Percentiles rank a stretch among this genome's conserved stretches.
These are phyloP conservation scores for Quercus rubra DNA, from an alignment of 306 rosid genomes.

Conservation along the genomic window DNA sequence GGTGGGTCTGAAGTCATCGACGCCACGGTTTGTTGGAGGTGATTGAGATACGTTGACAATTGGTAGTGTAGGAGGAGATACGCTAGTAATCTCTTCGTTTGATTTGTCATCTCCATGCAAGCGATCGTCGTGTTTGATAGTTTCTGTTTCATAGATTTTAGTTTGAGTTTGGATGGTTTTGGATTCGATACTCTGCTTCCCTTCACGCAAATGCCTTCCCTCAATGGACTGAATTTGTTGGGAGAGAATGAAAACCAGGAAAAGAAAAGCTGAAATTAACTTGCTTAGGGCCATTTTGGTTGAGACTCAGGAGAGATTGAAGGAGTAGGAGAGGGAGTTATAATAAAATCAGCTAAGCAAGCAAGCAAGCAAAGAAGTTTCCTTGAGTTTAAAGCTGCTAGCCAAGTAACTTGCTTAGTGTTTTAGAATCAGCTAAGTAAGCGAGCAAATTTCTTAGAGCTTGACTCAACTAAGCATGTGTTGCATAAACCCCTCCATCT, in stretches of 20 bases:
- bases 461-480: neutral
- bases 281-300: conserved; percentile 30
- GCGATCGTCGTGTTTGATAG: neutral
- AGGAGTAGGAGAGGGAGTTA: neutral
- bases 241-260: conserved; percentile 21
- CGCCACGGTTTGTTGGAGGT: conserved; percentile 19
- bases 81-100: neutral
- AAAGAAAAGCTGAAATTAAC: neutral
- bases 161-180: conserved; percentile 3
- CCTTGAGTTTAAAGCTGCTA: neutral
- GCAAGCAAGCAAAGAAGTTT: conserved; percentile 1
- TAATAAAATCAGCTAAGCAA: neutral
- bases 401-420: neutral
- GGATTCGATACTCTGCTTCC: neutral
- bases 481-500: too few species aligned
- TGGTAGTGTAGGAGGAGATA: conserved; percentile 26
- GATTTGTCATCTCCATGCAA: neutral
- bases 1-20: conserved; percentile 52
- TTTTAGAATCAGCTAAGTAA: neutral
- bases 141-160: neutral
- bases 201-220: conserved; percentile 33
- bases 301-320: neutral
- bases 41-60: conserved; percentile 12
- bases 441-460: neutral
- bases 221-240: conserved; percentile 11